Conservation (phyloP, 2,329 filamentous ascomycete genomes). For the Penicillium frequentans region DNA sequence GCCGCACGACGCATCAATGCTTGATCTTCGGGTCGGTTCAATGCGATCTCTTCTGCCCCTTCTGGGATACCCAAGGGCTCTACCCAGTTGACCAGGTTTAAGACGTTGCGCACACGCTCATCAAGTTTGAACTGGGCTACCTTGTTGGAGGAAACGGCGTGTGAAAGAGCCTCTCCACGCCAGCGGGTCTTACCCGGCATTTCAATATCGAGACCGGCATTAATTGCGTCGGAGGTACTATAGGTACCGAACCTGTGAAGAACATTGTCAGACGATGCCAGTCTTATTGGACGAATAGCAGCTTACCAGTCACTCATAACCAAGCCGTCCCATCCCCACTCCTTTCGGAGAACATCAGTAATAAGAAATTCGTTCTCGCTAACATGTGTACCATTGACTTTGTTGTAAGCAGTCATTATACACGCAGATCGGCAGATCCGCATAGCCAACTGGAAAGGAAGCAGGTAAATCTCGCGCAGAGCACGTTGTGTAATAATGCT, state of each 20-base stretch:
- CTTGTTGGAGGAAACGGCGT: conserved; percentile 57
- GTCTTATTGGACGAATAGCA: background rate
- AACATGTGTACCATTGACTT: conserved; percentile 53
- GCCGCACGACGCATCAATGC: conserved; percentile 65
- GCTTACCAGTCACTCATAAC: conserved; percentile 49
- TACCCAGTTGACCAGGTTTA: conserved; percentile 61
- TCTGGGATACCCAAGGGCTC: conserved; percentile 56
- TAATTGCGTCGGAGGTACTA: conserved; percentile 45
- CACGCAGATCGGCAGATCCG: conserved; percentile 56
- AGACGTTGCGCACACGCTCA: conserved; percentile 57
- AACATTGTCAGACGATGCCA: background rate
- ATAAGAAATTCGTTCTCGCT: conserved; percentile 45
- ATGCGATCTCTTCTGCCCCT: conserved; percentile 53
- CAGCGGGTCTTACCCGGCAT: conserved; percentile 50
- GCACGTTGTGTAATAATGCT: conserved; percentile 52
- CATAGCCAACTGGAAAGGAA: conserved; percentile 63
- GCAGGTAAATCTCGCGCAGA: conserved; percentile 62
- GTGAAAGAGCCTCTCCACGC: conserved; percentile 40
- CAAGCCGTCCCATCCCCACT: conserved; percentile 49
- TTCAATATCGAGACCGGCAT: conserved; percentile 48
- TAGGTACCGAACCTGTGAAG: conserved; percentile 46
- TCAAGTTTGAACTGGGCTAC: conserved; percentile 57
- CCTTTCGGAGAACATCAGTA: conserved; percentile 45
- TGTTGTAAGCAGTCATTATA: conserved; percentile 62
- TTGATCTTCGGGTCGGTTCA: conserved; percentile 63